phyloP scores from a whole-genome alignment of 2,329 filamentous ascomycete species.

The Verticillium tricorpus region DNA sequence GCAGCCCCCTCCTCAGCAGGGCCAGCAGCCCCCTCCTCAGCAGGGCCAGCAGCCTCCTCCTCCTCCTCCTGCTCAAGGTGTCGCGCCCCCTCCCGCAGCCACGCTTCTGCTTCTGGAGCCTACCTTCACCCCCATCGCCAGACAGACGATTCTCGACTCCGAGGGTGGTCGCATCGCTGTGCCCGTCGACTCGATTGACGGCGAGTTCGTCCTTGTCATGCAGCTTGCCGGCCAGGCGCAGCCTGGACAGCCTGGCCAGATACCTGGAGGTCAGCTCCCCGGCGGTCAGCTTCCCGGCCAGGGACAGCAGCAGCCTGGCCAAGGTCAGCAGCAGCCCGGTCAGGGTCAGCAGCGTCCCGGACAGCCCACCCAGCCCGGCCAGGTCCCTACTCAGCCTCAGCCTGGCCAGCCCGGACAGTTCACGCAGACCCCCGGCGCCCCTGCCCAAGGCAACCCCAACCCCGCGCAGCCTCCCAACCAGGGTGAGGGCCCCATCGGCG shows the following conservation, averaged over 20 bases:
- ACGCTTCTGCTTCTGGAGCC: conserved; percentile 15
- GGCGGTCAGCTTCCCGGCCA: conserved; percentile 1
- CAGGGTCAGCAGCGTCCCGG: conserved; percentile 1
- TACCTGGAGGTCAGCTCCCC: not conserved
- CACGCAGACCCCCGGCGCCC: not conserved
- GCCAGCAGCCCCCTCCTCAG: not conserved
- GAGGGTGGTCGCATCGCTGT: conserved; percentile 15
- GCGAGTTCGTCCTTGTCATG: conserved; percentile 17
- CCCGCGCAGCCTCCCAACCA: not conserved
- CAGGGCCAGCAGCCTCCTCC: not conserved
- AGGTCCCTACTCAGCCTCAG: not conserved
- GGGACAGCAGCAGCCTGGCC: not conserved
- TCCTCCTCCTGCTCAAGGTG: not conserved
- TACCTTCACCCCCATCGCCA: conserved; percentile 15
- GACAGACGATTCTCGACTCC: conserved; percentile 12
- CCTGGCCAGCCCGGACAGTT: not conserved
- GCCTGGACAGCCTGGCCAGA: conserved; percentile 6
- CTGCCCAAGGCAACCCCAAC: not conserved
- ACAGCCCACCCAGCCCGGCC: not conserved
- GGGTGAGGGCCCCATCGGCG: not conserved
- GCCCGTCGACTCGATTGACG: conserved; percentile 14
- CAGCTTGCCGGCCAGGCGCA: conserved; percentile 7
- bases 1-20: not conserved
- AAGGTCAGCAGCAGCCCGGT: not conserved
- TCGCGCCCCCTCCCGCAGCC: conserved; percentile 8